Conservation (phyloP, 2,329 filamentous ascomycete species). For the Plectosphaerella sp. region DNA sequence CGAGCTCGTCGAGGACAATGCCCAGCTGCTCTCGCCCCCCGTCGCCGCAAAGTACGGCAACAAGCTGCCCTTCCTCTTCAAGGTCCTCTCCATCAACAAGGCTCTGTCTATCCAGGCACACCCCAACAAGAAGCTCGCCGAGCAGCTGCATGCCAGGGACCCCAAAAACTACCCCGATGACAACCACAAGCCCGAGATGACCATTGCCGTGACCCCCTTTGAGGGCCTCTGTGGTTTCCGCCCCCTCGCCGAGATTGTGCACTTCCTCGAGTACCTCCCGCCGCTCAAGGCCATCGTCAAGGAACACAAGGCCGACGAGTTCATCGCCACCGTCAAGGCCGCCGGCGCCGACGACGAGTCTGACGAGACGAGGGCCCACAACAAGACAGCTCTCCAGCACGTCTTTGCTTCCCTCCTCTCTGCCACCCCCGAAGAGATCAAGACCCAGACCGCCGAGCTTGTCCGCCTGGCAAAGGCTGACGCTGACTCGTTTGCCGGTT, state of each 20-base stretch:
- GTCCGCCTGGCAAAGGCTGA: conserved; percentile 66
- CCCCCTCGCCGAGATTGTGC: conserved; percentile 77
- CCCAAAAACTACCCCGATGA: conserved; percentile 96
- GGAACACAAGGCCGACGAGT: conserved; percentile 54
- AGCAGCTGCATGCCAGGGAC: conserved; percentile 79
- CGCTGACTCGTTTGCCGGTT: conserved; percentile 65
- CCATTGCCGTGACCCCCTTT: conserved; percentile 93
- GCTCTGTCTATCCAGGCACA: conserved; percentile 97
- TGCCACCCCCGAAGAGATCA: conserved; percentile 55
- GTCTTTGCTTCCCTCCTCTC: conserved; percentile 81
- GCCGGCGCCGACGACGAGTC: conserved; percentile 32
- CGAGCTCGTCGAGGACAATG: conserved; percentile 83
- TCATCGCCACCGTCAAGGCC: conserved; percentile 42
- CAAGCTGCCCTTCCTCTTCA: conserved; percentile 94
- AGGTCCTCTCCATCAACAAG: conserved; percentile 93
- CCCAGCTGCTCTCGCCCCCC: conserved; percentile 70
- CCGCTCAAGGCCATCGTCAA: conserved; percentile 65
- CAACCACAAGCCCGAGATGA: conserved; percentile 99
- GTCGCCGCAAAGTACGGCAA: conserved; percentile 71
- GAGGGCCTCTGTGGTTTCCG: conserved; percentile 96
- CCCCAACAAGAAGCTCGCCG: conserved; percentile 87
- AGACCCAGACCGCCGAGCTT: conserved; percentile 62
- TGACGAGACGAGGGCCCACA: conserved; percentile 67
- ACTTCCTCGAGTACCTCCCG: conserved; percentile 63
- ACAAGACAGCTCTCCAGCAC: conserved; percentile 74